Evolutionary conservation across 2,329 filamentous ascomycete genomes (phyloP), one percentile per base, ranked within the genome.

Genomic region (Aspergillus melleus): DNA sequence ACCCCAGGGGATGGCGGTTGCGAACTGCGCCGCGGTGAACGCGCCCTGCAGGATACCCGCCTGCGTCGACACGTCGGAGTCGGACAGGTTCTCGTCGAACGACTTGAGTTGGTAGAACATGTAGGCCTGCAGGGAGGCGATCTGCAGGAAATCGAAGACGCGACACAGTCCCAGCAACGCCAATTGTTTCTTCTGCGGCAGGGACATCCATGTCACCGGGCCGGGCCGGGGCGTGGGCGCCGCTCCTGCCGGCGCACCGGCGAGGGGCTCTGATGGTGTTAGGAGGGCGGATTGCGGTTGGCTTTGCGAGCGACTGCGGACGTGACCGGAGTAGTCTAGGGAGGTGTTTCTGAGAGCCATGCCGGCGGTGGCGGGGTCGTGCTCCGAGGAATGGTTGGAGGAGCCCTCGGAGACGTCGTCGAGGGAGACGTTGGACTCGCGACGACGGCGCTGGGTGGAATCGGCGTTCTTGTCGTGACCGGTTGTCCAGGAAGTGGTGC

Each of bases 71-170:
- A 95, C 90, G 11, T 84, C 86, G 1, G 81, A 80, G 55, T 86
- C 82, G 19, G 82, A 77, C 10, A 82, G 74, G 26, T 73, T 79
- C 30, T 79, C 77, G 10, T 89, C 82, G 67, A 95, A 93, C 65
- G 88, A 93, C 69, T 88, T 88, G 39, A 96, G 83, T 73, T 93
- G 90, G 72, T 93, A 95, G 77, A 90, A 95, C 83, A 94, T 89
- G 75, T 94, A 94, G 0, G 89, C 84, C 61, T 77, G 75, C 56
- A 77, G 58, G 16, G 75, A 76, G 57, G 75, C 73, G 36, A 77
- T 70, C 61, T 77, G 75, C 14, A 77, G 61, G 58, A 77, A 77
- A 55, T 77, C 75, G 54, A 77, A 76, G 47, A 77, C 75, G 2
- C 74, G 75, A 60, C 75, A 76, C 3, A 77, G 69, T 24, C 73